Percentiles rank a stretch among this genome's conserved stretches.
Conservation (phyloP, 2,329 filamentous ascomycete genomes). For the Neurospora crassa region DNA sequence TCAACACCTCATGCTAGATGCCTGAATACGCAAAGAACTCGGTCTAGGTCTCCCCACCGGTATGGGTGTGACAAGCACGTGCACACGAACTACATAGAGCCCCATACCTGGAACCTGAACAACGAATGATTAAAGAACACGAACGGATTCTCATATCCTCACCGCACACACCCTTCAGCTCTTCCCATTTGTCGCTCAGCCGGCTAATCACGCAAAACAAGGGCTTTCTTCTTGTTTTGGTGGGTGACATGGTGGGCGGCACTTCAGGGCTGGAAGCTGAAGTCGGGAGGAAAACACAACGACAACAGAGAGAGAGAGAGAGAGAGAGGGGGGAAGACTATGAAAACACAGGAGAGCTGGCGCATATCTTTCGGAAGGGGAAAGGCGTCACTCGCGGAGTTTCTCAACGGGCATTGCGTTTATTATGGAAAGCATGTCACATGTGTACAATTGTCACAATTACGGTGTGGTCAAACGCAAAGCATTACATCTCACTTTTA, state of each 20-base stretch:
- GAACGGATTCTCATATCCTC: background rate
- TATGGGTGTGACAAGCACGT: background rate
- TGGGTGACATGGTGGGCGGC: background rate
- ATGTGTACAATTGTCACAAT: background rate
- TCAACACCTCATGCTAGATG: slow-evolving; percentile 52
- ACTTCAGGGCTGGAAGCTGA: background rate
- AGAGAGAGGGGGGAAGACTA: background rate
- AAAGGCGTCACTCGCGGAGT: background rate
- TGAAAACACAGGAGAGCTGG: background rate
- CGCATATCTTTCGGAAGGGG: background rate
- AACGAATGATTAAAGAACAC: background rate
- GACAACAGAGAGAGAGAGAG: background rate
- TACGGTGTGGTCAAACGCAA: background rate
- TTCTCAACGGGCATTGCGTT: background rate
- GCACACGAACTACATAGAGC: background rate
- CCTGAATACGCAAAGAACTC: background rate
- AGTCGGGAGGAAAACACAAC: background rate
- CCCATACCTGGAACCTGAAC: background rate
- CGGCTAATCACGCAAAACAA: background rate
- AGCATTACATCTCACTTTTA: background rate
- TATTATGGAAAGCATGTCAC: background rate
- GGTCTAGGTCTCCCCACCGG: background rate
- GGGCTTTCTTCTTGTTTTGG: background rate
- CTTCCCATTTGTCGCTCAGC: background rate
- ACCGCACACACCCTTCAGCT: background rate